Evolutionary conservation across 768 basidiomycete species (phyloP), one percentile per base, ranked within the genome.

Genomic region (Lactarius hatsudake): DNA sequence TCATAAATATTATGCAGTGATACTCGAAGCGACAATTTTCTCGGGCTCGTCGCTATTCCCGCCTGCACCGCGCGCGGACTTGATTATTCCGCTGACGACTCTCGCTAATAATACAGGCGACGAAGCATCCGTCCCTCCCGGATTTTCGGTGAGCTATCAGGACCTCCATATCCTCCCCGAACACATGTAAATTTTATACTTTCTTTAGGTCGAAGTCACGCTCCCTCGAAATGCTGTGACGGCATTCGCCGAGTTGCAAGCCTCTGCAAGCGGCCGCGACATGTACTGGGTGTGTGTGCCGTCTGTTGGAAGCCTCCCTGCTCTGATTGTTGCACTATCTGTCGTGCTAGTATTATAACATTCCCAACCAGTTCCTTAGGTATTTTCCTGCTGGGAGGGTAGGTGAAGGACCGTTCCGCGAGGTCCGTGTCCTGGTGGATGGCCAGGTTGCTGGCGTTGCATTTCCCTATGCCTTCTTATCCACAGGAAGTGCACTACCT

Each of bases 71-170:
- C 40, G 40, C 40, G 40, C 40, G 13, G 40, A 40, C 40, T 40
- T 40, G 30, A 88, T 93, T 56, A 81, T 93, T 36, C 89, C 91
- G 0, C 80, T 93, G 15, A 87, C 88, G 1, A 89, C 87, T 40
- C 4, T 88, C 65, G 28, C 28, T 30, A 30, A 30, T 30, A 3
- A 30, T 30, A 86, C 60, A 17, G 88, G 86, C 20, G 83, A 87
- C 66, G 84, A 87, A n/a, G 88, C 87, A 7, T 88, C 87, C 42
- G 88, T 92, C 3, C 91, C 91, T 32, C 89, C 90, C 6, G 80
- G 79, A 2, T 89, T 91, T 71, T 88, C 88, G 15, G 89, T 91
- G 72, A 57, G 79, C 64, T 9, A 45, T 38, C n/a, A 36, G 43
- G n/a, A 32, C 10, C 48, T 30, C 28, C 42, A 18, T 32, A 30